Evolutionary conservation across 2,329 filamentous ascomycete genomes (phyloP), one percentile per base, ranked within the genome.

Genomic region (Trichoderma simmonsii): DNA sequence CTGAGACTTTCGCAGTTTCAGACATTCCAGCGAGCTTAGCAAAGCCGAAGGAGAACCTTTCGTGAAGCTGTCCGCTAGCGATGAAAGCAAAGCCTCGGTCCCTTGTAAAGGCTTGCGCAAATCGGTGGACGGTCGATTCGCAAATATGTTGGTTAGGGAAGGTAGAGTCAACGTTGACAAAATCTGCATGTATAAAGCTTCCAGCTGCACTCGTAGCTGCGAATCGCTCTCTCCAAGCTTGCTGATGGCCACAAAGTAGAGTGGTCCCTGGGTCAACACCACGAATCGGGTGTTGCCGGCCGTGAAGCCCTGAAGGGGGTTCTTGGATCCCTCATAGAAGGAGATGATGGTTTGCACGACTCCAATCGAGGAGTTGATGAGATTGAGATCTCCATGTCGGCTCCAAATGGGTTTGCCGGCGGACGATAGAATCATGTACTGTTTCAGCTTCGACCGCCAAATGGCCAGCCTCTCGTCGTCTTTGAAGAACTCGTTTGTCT

Each of bases 381-480:
- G 85, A 70, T 92, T 90, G 75, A 97, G 88, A 76, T 98, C 94
- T 54, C 97, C 96, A 79, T 99, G 95, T 63, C 97, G 89, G 78
- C 94, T 98, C 86, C 95, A 99, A 63, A 99, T 97, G 12, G 96
- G 97, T 80, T 99, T 99, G 24, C 96, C 96, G 11, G 97, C 95
- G 15, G 94, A 95, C 3, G 96, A 98, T 1, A 99, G 85, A 77
- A 99, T 97, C 82, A 99, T 90, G 81, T 97, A 99, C 82, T 99
- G 96, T 82, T 99, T 99, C 74, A 95, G 86, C 83, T 98, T 98
- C 48, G 92, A 89, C 79, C 94, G 96, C 95, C 95, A 99, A 74
- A 90, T 86, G 18, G 85, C 83, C 54, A 97, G 85, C 30, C 93
- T 84, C 61, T 86, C 82, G 61, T 91, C 89, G 69, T 89, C 87